These are phyloP conservation scores for Talinum fruticosum DNA, from an alignment of 148 eudicot genomes.

Conservation along the genomic window DNA sequence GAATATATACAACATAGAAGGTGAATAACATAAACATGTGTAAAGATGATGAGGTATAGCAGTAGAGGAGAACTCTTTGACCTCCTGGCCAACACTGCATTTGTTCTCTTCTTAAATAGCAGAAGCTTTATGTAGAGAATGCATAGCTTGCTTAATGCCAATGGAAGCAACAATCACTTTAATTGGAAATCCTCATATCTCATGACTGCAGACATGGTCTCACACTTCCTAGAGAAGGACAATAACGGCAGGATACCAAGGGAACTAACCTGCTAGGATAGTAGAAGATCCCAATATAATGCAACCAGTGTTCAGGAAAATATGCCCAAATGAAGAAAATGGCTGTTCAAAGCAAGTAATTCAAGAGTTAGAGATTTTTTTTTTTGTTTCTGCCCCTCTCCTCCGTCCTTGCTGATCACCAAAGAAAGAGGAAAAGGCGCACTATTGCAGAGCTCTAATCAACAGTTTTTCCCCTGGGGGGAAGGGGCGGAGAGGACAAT, in stretches of 20 bases:
- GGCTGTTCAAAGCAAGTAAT: slow-evolving; percentile 38
- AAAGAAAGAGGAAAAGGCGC: background rate
- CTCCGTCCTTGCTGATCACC: background rate
- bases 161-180: background rate
- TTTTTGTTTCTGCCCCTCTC: background rate
- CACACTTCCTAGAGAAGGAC: background rate
- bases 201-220: background rate
- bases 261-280: slow-evolving; percentile 76
- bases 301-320: slow-evolving; percentile 78
- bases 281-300: slow-evolving; percentile 71
- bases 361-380: background rate
- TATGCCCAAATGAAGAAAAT: slow-evolving; percentile 86
- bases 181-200: background rate
- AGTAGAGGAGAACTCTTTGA: background rate
- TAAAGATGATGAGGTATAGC: background rate
- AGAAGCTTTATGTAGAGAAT: background rate
- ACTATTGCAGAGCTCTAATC: background rate
- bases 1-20: background rate
- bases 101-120: background rate
- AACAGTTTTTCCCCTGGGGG: background rate
- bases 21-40: background rate
- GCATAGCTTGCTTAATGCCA: background rate
- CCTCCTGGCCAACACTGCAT: background rate
- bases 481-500: background rate
- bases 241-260: background rate